Evolutionary conservation across 768 basidiomycete species (phyloP), one percentile per base, ranked within the genome.

Genomic region (Mycena rebaudengoi): DNA sequence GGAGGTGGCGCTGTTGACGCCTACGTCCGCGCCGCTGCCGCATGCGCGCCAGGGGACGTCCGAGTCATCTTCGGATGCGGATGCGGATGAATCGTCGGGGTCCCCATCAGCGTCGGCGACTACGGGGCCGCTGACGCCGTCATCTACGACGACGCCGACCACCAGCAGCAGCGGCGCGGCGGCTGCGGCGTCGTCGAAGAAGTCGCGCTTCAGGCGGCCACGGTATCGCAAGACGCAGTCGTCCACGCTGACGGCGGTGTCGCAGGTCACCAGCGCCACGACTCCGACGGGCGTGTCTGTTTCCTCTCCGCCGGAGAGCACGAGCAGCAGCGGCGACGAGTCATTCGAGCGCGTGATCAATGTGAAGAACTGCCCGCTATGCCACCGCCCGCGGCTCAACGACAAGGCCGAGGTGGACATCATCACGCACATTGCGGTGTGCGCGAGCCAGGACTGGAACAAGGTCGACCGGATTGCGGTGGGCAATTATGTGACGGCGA

Each of bases 381-480:
- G 97, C 73, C 96, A 95, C 73, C 88, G 95, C 12, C 92, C 94
- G 3, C 81, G 96, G 43, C 71, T 99, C 69, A 92, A 86, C 76
- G 85, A 87, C 54, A 95, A 95, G 75, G 94, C 89, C 0, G 98
- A 98, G 76, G 83, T 95, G 70, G 96, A 98, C 73, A 98, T 99
- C 70, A 83, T 99, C 53, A 98, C 98, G 23, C 97, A 99, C 75
- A 78, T 99, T n/a, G 98, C 96, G 1, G 88, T 99, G 11, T 99
- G 97, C 70, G 96, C 98, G 11, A 93, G 91, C 66, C 86, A 90
- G 68, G 98, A 99, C 74, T 98, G 96, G 95, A 88, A 85, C 35
- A 86, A 89, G 62, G 91, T 99, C 28, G 91, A 98, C 70, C 76
- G 90, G 65, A 94, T 99, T 66, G 88, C 98, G 43, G 96, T 97